Conservation (phyloP, 139 green algal species). For the Bryopsis sp. region DNA sequence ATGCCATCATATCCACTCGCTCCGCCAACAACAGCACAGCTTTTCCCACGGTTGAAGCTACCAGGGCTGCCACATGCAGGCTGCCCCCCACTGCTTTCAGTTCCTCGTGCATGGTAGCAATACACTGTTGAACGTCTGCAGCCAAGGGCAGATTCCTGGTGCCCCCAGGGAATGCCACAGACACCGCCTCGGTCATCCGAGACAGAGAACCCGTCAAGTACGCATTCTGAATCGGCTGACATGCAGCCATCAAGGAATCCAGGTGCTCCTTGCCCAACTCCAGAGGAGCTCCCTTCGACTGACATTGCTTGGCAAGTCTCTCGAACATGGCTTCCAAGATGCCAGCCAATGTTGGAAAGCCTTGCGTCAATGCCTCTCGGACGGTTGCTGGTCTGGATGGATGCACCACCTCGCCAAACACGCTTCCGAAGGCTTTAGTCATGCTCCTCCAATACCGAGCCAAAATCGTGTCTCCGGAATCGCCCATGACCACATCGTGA, state of each 20-base stretch:
- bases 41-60: constrained; percentile 36
- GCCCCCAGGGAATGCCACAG: constrained; percentile 57
- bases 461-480: constrained; percentile 6
- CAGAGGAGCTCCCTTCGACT: constrained; percentile 33
- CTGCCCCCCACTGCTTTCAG: constrained; percentile 50
- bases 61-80: constrained; percentile 35
- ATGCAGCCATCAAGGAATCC: constrained; percentile 42
- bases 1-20: constrained; percentile 59
- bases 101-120: constrained; percentile 73
- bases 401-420: neutral
- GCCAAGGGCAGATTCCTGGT: constrained; percentile 39
- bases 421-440: neutral
- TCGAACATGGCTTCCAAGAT: constrained; percentile 62
- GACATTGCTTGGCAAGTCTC: constrained; percentile 54
- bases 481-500: constrained; percentile 57
- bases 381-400: constrained; percentile 26
- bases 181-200: constrained; percentile 63
- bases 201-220: constrained; percentile 60
- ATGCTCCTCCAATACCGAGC: constrained; percentile 16
- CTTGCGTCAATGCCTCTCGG: constrained; percentile 52
- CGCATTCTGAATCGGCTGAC: constrained; percentile 55
- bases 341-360: constrained; percentile 63
- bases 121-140: constrained; percentile 71
- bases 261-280: constrained; percentile 32
- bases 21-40: constrained; percentile 40